Evolutionary conservation across 352 stramenopile genomes (phyloP).

Genomic region (Phytophthora quininea): DNA sequence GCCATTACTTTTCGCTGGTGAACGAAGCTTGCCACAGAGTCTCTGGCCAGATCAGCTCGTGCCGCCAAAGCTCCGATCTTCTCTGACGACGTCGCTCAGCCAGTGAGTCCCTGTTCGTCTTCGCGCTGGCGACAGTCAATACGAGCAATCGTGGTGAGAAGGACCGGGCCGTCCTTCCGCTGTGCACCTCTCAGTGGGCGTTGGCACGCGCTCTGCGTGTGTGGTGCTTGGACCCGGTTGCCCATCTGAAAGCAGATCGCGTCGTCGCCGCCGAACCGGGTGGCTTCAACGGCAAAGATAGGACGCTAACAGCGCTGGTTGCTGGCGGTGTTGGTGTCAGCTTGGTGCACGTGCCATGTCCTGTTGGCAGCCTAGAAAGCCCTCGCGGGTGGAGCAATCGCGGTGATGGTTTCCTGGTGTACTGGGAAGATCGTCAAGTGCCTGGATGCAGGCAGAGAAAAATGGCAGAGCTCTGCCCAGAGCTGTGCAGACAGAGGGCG

Average conservation of each 20-base stretch:
- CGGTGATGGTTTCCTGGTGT: no score
- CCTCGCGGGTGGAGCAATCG: not conserved
- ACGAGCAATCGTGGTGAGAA: no score
- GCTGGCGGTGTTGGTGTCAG: not conserved
- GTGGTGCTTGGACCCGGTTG: not conserved
- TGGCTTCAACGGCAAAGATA: not conserved
- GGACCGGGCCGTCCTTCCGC: no score
- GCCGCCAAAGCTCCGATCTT: no score
- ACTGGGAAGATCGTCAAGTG: no score
- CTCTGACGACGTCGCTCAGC: not conserved
- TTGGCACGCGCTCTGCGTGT: not conserved
- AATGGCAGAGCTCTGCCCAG: not conserved
- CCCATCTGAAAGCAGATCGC: constrained; percentile 1
- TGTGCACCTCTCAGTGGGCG: not conserved
- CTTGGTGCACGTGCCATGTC: not conserved
- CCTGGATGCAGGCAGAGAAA: no score
- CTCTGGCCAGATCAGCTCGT: no score
- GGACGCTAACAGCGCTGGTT: not conserved
- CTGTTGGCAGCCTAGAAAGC: not conserved
- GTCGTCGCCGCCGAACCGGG: not conserved
- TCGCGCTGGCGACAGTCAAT: not conserved
- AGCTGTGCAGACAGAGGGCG: not conserved
- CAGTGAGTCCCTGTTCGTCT: not conserved
- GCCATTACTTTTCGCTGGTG: no score
- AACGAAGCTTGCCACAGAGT: no score